Evolutionary conservation across 352 stramenopile species (phyloP), one percentile per base, ranked within the genome.

Genomic region (Pythium aquatile): DNA sequence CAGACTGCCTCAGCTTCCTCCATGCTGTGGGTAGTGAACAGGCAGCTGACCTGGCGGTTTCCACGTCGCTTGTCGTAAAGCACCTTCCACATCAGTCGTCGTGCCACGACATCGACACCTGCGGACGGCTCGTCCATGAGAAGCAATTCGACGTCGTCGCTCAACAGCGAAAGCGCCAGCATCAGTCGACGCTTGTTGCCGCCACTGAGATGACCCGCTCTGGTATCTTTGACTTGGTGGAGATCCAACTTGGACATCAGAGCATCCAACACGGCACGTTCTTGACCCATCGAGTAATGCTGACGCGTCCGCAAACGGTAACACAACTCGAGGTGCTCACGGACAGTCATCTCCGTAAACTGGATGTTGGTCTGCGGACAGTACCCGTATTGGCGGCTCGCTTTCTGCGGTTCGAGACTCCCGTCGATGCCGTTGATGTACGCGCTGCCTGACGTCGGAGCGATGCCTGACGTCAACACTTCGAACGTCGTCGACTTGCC

Each of bases 401-500:
- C 75, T 7, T 73, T 65, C 51, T 85, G 78, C 5, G 84, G 79
- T 42, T 86, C 32, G 5, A 70, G 49, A 2, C 83, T 91, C 59
- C 85, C 85, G 58, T 95, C 79, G 11, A 72, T 80, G 4, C 57
- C 64, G 61, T 88, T 78, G 20, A 94, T 85, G 6, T 77, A 42
- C 7, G 78, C 86, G 9, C 66, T 73, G 5, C 88, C 90, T 17
- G 47, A 67, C 0, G 85, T 96, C 1, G 95, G 89, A 17, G 79
- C 72, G 42, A 97, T 75, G 30, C 95, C 88, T 28, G 91, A 96
- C 13, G 96, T 99, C 24, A 99, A 68, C 55, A 99, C 97, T 60
- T 93, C 85, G 63, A 99, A 98, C 52, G 96, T 98, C 3, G 97
- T 99, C 17, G 97, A 99, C 72, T 99, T 98, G n/a, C 95, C 94